Evolutionary conservation across 2,329 filamentous ascomycete genomes (phyloP).

Genomic region (Colletotrichum plurivorum): DNA sequence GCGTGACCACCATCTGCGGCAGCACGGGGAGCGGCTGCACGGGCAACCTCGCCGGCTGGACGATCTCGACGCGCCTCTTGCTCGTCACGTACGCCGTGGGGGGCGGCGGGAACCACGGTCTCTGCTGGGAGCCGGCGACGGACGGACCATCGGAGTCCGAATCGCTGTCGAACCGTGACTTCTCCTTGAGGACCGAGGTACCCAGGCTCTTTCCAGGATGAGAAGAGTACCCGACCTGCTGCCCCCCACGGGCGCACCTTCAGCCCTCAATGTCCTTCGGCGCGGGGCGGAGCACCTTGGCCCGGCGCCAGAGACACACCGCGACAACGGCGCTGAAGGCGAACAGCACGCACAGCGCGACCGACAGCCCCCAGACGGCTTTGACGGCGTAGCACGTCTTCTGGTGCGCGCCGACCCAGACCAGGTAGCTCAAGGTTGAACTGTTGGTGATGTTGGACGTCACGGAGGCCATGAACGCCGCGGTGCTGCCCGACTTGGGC

Average conservation of each 20-base stretch:
- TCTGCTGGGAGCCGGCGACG: constrained; percentile 33
- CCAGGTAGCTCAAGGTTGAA: constrained; percentile 56
- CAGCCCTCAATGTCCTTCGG: constrained; percentile 66
- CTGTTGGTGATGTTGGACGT: constrained; percentile 56
- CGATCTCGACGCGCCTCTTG: constrained; percentile 29
- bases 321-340: constrained; percentile 72
- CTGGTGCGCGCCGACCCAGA: constrained; percentile 67
- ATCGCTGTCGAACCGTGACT: constrained; percentile 51
- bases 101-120: constrained; percentile 51
- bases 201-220: constrained; percentile 46
- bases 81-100: constrained; percentile 49
- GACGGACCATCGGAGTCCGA: constrained; percentile 45
- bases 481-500: constrained; percentile 56
- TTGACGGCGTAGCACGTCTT: constrained; percentile 87
- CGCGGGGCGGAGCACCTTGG: constrained; percentile 57
- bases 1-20: constrained; percentile 36
- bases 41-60: constrained; percentile 36
- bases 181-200: constrained; percentile 51
- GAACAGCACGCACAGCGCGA: constrained; percentile 82
- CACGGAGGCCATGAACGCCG: constrained; percentile 61
- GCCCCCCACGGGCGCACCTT: constrained; percentile 62
- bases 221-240: constrained; percentile 39
- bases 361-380: constrained; percentile 87
- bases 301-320: constrained; percentile 73
- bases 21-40: constrained; percentile 37